phyloP scores from a whole-genome alignment of 192 early-diverging fungal species.

The Rhizophagus clarus region DNA sequence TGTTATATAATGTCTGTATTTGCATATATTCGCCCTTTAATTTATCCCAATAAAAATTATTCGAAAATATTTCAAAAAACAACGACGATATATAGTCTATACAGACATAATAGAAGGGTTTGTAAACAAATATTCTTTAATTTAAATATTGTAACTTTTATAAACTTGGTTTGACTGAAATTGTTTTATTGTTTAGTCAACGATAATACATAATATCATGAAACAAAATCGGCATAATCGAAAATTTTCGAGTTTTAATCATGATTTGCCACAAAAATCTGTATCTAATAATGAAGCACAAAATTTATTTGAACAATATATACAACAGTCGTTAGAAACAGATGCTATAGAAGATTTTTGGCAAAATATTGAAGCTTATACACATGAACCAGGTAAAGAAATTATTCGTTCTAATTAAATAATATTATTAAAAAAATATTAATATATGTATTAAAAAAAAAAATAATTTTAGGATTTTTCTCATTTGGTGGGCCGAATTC shows the following conservation, averaged over 20 bases:
- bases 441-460: too few relatives aligned
- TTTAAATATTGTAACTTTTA: too few relatives aligned
- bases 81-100: neutral
- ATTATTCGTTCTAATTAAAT: too few relatives aligned
- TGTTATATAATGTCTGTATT: neutral
- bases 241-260: neutral
- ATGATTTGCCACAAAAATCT: neutral
- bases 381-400: constrained; percentile 9
- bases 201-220: neutral
- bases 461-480: constrained; percentile 23
- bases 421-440: too few relatives aligned
- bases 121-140: neutral
- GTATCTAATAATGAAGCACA: neutral
- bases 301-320: neutral
- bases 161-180: too few relatives aligned
- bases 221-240: neutral
- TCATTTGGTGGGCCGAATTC: constrained; percentile 20
- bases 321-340: neutral
- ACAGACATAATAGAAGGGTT: neutral
- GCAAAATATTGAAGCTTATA: constrained; percentile 10
- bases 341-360: constrained; percentile 10
- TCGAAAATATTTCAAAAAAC: neutral
- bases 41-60: neutral
- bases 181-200: neutral
- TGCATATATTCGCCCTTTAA: neutral